phyloP scores from a whole-genome alignment of 164 flowering plant species.

The Berberis vulgaris region DNA sequence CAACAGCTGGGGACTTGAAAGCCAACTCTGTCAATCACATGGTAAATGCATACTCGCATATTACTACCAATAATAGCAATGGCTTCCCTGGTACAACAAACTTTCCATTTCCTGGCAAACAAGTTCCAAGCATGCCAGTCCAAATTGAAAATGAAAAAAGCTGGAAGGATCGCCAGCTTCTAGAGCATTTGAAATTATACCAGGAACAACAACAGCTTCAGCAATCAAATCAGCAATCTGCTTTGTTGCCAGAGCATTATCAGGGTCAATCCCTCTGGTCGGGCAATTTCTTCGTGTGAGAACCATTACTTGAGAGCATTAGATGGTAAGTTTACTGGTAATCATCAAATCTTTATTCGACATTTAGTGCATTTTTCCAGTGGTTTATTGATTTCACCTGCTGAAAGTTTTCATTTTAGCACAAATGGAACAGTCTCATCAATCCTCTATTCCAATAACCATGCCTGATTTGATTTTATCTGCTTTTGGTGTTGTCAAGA shows the following conservation, averaged over 20 bases:
- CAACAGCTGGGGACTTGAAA: slow-evolving; percentile 23
- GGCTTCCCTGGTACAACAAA: slow-evolving; percentile 28
- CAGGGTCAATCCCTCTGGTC: slow-evolving; percentile 73
- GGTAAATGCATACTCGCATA: slow-evolving; percentile 16
- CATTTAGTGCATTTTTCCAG: background rate
- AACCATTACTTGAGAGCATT: slow-evolving; percentile 17
- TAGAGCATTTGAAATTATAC: slow-evolving; percentile 36
- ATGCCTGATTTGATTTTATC: slow-evolving; percentile 8
- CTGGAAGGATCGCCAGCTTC: slow-evolving; percentile 37
- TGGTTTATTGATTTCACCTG: background rate
- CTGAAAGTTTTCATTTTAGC: too few species aligned
- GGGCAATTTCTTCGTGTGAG: slow-evolving; percentile 76
- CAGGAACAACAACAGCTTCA: slow-evolving; percentile 37
- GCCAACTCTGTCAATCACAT: slow-evolving; percentile 23
- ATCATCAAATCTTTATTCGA: background rate
- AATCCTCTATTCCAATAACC: background rate
- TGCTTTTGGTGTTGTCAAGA: slow-evolving; percentile 31
- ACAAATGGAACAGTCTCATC: background rate
- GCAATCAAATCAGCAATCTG: slow-evolving; percentile 39
- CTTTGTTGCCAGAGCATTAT: slow-evolving; percentile 51
- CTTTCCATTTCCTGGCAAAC: slow-evolving; percentile 93
- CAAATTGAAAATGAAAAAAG: slow-evolving; percentile 36
- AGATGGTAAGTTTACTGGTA: slow-evolving; percentile 27
- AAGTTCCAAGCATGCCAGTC: slow-evolving; percentile 36
- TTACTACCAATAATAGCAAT: slow-evolving; percentile 23